These are phyloP conservation scores for Bacterosira constricta DNA, from an alignment of 108 stramenopile genomes.

Conservation along the genomic window DNA sequence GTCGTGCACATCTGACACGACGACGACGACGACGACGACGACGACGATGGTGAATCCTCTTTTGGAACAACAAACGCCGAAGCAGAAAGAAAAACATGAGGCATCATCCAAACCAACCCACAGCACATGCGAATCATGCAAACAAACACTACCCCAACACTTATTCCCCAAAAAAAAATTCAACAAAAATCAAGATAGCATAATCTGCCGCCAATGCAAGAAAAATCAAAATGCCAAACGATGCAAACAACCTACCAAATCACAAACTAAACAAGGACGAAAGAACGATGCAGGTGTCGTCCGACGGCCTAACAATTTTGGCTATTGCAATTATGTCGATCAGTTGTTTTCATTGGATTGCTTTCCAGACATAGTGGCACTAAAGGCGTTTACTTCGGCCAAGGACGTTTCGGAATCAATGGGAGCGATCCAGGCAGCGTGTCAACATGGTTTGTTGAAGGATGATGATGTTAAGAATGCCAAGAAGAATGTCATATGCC, in stretches of 20 bases:
- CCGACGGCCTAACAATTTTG: slow-evolving; percentile 56
- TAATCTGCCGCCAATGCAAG: slow-evolving; percentile 31
- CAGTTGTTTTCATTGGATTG: slow-evolving; percentile 52
- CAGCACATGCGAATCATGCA: not conserved
- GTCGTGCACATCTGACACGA: too few relatives aligned
- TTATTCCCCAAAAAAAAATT: not conserved
- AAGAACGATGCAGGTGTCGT: slow-evolving; percentile 40
- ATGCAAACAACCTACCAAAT: slow-evolving; percentile 28
- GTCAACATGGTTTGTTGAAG: slow-evolving; percentile 22
- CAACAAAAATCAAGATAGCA: not conserved
- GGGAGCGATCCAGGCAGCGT: slow-evolving; percentile 53
- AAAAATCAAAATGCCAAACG: slow-evolving; percentile 29
- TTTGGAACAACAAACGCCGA: too few relatives aligned
- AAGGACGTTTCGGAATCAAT: slow-evolving; percentile 62
- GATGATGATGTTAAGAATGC: too few relatives aligned
- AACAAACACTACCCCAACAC: not conserved
- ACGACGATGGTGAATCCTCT: too few relatives aligned
- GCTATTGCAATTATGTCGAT: slow-evolving; percentile 58
- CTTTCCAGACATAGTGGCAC: slow-evolving; percentile 45
- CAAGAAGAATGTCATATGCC: slow-evolving; percentile 39
- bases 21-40: too few relatives aligned
- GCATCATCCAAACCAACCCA: not conserved
- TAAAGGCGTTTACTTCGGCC: slow-evolving; percentile 36
- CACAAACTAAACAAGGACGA: slow-evolving; percentile 21
- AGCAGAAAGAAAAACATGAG: not conserved